Percentiles rank a stretch among this genome's conserved stretches.
These are phyloP conservation scores for Sisymbrium irio DNA, from an alignment of 345 rosid species.

Conservation along the genomic window DNA sequence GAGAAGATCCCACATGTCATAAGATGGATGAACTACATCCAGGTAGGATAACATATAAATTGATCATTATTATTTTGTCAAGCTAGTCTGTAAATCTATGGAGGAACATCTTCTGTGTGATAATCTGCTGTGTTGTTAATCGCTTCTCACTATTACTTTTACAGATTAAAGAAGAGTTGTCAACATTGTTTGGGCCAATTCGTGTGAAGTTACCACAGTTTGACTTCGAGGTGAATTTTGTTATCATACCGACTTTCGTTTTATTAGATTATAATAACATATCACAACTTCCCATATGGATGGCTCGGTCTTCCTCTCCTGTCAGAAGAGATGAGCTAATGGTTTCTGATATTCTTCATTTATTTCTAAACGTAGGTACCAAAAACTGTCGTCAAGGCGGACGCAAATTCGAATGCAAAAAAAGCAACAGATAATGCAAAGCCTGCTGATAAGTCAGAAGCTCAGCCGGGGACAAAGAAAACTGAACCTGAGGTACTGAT, in stretches of 20 bases:
- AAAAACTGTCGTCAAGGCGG: conserved; percentile 42
- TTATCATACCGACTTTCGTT: conserved; percentile 3
- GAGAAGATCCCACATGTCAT: conserved; percentile 60
- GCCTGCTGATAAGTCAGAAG: conserved; percentile 46
- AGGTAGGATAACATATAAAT: conserved; percentile 43
- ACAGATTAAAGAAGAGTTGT: conserved; percentile 58
- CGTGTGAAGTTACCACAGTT: conserved; percentile 52
- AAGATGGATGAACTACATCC: conserved; percentile 90
- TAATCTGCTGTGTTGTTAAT: not conserved
- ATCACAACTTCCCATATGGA: not conserved
- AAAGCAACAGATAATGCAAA: conserved; percentile 40
- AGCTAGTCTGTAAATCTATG: not conserved
- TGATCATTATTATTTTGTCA: not conserved
- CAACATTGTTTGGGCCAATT: conserved; percentile 50
- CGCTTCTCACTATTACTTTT: not conserved
- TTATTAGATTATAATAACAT: not conserved
- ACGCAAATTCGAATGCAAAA: conserved; percentile 48
- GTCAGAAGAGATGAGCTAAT: not conserved
- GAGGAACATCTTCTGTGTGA: not conserved
- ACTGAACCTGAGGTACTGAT: conserved; percentile 47
- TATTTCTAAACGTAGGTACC: conserved; percentile 35
- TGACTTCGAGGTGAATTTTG: conserved; percentile 51
- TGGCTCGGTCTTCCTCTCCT: not conserved
- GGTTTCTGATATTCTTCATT: conserved; percentile 10
- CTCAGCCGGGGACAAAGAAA: conserved; percentile 39